Evolutionary conservation across 371 early-diverging fungal species (phyloP).

Genomic region (Haplosporangium sp.): DNA sequence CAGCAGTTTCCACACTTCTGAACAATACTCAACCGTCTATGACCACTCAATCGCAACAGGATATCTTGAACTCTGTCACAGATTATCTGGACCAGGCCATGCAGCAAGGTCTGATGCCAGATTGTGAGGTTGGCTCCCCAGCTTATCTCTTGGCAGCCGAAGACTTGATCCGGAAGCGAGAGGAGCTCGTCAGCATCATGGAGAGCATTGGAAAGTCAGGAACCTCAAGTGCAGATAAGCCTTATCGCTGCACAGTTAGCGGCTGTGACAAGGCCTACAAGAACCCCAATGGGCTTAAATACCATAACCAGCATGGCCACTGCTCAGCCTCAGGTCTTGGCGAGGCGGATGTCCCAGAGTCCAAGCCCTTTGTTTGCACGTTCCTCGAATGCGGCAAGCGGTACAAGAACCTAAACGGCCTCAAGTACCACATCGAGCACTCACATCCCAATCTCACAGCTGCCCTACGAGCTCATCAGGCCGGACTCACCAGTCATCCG

Average conservation of each 20-base stretch:
- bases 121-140: slow-evolving; percentile 39
- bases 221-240: slow-evolving; percentile 68
- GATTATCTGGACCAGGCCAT: slow-evolving; percentile 47
- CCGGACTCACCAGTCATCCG: slow-evolving; percentile 42
- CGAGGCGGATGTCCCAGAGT: slow-evolving; percentile 55
- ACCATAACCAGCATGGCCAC: slow-evolving; percentile 92
- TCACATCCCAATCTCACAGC: slow-evolving; percentile 67
- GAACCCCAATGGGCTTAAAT: slow-evolving; percentile 98
- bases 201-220: slow-evolving; percentile 43
- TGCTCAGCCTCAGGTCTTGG: slow-evolving; percentile 64
- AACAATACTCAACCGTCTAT: slow-evolving; percentile 2
- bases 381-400: slow-evolving; percentile 89
- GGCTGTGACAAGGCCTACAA: slow-evolving; percentile 97
- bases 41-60: slow-evolving; percentile 31
- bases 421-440: slow-evolving; percentile 95
- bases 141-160: slow-evolving; percentile 38
- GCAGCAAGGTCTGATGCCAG: slow-evolving; percentile 46
- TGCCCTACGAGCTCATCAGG: slow-evolving; percentile 43
- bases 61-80: slow-evolving; percentile 41
- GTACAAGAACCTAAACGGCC: slow-evolving; percentile 98
- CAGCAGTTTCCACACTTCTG: not conserved
- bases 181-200: slow-evolving; percentile 47
- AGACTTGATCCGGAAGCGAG: slow-evolving; percentile 44
- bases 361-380: slow-evolving; percentile 91
- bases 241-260: slow-evolving; percentile 81